phyloP scores from a whole-genome alignment of 176 grass and related monocot genomes.

The Aegilops sharonensis region DNA sequence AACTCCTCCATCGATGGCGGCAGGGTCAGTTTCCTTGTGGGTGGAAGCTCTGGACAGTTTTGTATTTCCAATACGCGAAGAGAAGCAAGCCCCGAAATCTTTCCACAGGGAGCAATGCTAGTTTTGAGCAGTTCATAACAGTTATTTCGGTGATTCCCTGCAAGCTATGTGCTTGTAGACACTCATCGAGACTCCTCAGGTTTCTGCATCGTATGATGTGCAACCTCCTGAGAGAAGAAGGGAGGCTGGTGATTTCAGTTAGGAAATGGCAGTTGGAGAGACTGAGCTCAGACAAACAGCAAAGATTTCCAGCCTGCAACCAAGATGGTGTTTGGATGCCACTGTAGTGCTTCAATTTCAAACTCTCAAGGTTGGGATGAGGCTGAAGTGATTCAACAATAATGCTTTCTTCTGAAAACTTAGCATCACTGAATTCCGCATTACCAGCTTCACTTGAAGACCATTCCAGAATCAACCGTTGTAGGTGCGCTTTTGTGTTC shows the following conservation, averaged over 20 bases:
- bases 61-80: conserved; percentile 9
- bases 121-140: conserved; percentile 20
- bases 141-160: conserved; percentile 6
- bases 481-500: conserved; percentile 6
- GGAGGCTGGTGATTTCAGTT: conserved; percentile 8
- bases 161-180: not conserved
- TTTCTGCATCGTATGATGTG: conserved; percentile 19
- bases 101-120: conserved; percentile 16
- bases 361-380: not conserved
- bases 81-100: conserved; percentile 7
- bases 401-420: not conserved
- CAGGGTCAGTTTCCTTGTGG: conserved; percentile 9
- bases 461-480: conserved; percentile 12
- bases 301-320: not conserved
- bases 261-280: conserved; percentile 2
- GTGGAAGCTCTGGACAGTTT: conserved; percentile 23
- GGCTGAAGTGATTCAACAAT: conserved; percentile 10
- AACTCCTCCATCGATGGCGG: conserved; percentile 15
- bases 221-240: conserved; percentile 21
- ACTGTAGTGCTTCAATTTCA: conserved; percentile 1
- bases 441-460: not conserved
- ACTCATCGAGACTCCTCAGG: conserved; percentile 21
- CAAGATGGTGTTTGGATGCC: conserved; percentile 26
- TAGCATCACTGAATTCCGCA: not conserved
- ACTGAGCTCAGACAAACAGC: conserved; percentile 3